phyloP scores from a whole-genome alignment of 2,329 filamentous ascomycete species.

The Periconia sp. region DNA sequence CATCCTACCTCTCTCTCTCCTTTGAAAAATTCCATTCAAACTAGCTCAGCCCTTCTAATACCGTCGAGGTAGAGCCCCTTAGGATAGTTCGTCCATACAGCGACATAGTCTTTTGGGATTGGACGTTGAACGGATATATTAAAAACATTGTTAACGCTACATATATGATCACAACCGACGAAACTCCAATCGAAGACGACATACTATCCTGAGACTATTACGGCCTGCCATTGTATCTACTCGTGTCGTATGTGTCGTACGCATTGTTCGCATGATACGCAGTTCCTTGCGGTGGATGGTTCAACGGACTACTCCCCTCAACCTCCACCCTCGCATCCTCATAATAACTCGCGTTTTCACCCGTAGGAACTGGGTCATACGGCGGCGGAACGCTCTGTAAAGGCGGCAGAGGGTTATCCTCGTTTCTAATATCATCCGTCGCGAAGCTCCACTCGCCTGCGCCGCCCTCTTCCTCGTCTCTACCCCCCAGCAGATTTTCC shows the following conservation, averaged over 20 bases:
- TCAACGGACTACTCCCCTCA: background rate
- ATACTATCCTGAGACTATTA: background rate
- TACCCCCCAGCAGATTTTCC: background rate
- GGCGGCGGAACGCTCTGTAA: background rate
- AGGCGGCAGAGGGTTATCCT: background rate
- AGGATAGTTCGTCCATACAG: too few relatives aligned
- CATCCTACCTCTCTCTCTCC: too few relatives aligned
- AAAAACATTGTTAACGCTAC: too few relatives aligned
- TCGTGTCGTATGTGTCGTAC: background rate
- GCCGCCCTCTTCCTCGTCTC: background rate
- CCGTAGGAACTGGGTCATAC: background rate
- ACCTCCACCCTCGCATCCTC: background rate
- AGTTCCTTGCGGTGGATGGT: background rate
- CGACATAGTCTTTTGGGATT: too few relatives aligned
- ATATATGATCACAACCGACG: background rate
- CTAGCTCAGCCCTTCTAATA: too few relatives aligned
- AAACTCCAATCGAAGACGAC: background rate
- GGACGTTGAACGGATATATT: too few relatives aligned
- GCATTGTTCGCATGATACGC: background rate
- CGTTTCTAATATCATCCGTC: background rate
- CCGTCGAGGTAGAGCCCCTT: too few relatives aligned
- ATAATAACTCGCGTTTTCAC: background rate
- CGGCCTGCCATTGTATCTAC: background rate
- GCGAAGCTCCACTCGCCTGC: background rate
- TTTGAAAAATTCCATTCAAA: too few relatives aligned